Percentiles rank a stretch among this genome's conserved stretches.
These are phyloP conservation scores for Gliomastix tumulicola DNA, from an alignment of 2,329 filamentous ascomycete genomes.

Conservation along the genomic window DNA sequence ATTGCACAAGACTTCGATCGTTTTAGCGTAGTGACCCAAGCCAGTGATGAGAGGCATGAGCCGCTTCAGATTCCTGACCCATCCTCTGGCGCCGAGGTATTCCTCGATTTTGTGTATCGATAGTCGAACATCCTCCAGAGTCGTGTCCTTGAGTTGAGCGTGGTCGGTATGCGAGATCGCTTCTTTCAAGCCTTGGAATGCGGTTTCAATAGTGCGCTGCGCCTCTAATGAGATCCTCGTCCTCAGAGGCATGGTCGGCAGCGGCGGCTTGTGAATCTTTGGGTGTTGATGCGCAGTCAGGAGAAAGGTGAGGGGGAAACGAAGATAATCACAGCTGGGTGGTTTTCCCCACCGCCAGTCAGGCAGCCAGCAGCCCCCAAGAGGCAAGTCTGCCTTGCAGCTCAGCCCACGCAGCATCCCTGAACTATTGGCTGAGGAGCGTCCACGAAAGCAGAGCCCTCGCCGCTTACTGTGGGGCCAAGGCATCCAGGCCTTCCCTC, in stretches of 20 bases:
- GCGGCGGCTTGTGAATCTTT: too few species aligned
- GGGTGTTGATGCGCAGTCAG: too few species aligned
- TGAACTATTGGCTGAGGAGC: too few species aligned
- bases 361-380: too few species aligned
- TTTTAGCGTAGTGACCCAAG: slow-evolving; percentile 31
- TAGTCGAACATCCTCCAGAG: slow-evolving; percentile 25
- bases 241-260: neutral
- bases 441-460: too few species aligned
- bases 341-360: too few species aligned
- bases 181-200: neutral
- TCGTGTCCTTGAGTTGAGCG: slow-evolving; percentile 10
- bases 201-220: neutral
- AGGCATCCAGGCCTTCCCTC: too few species aligned
- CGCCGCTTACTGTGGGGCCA: too few species aligned
- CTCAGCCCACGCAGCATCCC: too few species aligned
- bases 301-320: too few species aligned
- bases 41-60: slow-evolving; percentile 31
- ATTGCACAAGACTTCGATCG: slow-evolving; percentile 34
- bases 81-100: slow-evolving; percentile 25
- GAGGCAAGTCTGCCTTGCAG: too few species aligned
- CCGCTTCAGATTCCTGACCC: slow-evolving; percentile 33
- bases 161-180: neutral
- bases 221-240: neutral
- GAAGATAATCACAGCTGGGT: too few species aligned
- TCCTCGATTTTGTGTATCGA: slow-evolving; percentile 29